Evolutionary conservation across 371 early-diverging fungal genomes (phyloP), one percentile per base, ranked within the genome.

Genomic region (Mucor plumbeus): DNA sequence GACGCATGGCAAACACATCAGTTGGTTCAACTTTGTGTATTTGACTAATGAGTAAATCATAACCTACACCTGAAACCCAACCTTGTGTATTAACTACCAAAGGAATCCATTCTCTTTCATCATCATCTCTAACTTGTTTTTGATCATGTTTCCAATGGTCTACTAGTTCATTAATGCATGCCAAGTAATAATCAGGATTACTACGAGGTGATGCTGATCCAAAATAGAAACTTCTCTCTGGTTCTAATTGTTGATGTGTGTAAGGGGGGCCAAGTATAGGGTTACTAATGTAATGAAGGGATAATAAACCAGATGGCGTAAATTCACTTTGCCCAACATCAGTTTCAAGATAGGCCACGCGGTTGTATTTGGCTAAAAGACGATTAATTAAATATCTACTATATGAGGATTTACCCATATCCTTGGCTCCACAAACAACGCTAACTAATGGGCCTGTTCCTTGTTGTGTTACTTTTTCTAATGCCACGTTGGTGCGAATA

Each of bases 251-350:
- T 13, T 87, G 81, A 62, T 93, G 92, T 1, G 93, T 90, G 75
- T 88, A 95, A 21, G 94, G 84, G 10, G 94, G 91, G 8, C 92
- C 91, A 43, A 93, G 67, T n/a, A 93, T 64, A 10, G 93, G 93
- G 1, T 75, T 63, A 3, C 76, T 72, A 6, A 94, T 50, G 39
- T 90, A 68, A 72, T 92, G 88, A 10, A 95, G 81, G 0, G 94
- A 88, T 4, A 92, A 74, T 41, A 90, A 75, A 1, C 94, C 94
- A 1, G 85, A 55, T 19, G 93, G 90, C 0, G 92, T 87, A 63
- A 93, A 90, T 72, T 93, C 94, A 7, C 90, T 83, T 67, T 95
- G 95, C 4, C 95, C 95, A 19, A 92, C 61, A 71, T 95, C 95
- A 39, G 90, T 87, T 67, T 95, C 95, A 17, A 95, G 70, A 69